phyloP scores from a whole-genome alignment of 1,284 basidiomycete species.

The Heliocybe sulcata region DNA sequence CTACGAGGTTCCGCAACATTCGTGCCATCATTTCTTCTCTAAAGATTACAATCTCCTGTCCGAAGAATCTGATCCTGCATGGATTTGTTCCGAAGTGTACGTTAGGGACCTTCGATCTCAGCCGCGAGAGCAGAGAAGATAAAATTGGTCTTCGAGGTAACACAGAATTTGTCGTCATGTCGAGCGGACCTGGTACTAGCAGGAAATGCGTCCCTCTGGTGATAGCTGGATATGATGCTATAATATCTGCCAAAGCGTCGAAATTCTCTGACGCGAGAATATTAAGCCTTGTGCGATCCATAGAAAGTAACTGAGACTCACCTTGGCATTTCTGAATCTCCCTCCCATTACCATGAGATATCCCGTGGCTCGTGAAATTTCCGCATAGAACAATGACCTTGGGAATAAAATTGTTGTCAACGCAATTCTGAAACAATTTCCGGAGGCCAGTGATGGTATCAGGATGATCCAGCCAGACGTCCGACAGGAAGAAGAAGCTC shows the following conservation, averaged over 20 bases:
- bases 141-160: conserved; percentile 81
- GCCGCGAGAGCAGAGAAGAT: conserved; percentile 59
- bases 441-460: conserved; percentile 75
- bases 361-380: conserved; percentile 84
- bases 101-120: conserved; percentile 70
- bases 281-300: background rate
- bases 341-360: conserved; percentile 69
- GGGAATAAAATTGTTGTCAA: conserved; percentile 81
- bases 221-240: conserved; percentile 74
- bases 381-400: conserved; percentile 91
- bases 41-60: conserved; percentile 93
- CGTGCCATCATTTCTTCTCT: conserved; percentile 91
- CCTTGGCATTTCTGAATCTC: conserved; percentile 85
- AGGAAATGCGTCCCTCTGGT: conserved; percentile 83
- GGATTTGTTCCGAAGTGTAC: conserved; percentile 87
- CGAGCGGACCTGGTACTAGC: conserved; percentile 90
- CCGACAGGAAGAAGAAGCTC: conserved; percentile 94
- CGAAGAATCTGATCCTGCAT: conserved; percentile 91
- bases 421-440: conserved; percentile 88
- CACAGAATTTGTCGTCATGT: conserved; percentile 72
- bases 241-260: conserved; percentile 78
- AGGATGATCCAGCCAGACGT: conserved; percentile 91
- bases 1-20: conserved; percentile 89
- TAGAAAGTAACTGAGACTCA: conserved; percentile 18
- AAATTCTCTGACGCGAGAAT: conserved; percentile 60